Percentiles rank a stretch among this genome's conserved stretches.
Evolutionary conservation across 1,284 basidiomycete genomes (phyloP).

Genomic region (Irpex lacteus): DNA sequence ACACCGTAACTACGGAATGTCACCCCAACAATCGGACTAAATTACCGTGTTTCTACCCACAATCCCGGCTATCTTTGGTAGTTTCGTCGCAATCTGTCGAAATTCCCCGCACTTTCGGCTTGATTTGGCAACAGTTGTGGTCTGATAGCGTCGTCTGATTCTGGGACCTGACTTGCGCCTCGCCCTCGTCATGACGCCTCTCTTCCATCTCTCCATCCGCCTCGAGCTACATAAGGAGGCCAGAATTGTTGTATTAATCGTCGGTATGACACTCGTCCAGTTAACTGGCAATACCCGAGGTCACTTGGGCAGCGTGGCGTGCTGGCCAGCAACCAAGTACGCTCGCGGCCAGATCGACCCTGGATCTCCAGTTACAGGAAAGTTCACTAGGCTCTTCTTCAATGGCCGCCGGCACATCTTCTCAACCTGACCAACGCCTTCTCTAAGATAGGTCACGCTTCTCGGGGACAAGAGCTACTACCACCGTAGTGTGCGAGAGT

Average conservation of each 20-base stretch:
- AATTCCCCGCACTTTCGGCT: background rate
- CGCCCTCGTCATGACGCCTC: background rate
- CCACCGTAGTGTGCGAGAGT: background rate
- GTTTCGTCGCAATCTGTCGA: background rate
- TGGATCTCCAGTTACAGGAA: background rate
- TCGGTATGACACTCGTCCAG: background rate
- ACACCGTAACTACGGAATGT: background rate
- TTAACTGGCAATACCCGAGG: background rate
- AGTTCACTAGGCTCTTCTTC: background rate
- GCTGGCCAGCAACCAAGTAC: background rate
- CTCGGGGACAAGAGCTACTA: background rate
- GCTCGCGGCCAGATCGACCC: background rate
- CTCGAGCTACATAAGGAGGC: too few species aligned
- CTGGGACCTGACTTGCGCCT: background rate
- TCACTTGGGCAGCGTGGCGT: background rate
- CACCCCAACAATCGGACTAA: background rate
- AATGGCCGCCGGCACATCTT: background rate
- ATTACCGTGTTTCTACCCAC: background rate
- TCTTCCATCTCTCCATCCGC: background rate
- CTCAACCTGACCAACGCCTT: background rate
- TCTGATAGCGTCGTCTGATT: background rate
- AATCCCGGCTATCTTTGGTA: background rate
- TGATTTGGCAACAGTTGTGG: constrained; percentile 1
- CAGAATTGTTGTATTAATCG: too few species aligned
- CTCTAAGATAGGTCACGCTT: background rate